These are phyloP conservation scores for Beauveria scarabaeidicola DNA, from an alignment of 2,329 filamentous ascomycete species.

Conservation along the genomic window DNA sequence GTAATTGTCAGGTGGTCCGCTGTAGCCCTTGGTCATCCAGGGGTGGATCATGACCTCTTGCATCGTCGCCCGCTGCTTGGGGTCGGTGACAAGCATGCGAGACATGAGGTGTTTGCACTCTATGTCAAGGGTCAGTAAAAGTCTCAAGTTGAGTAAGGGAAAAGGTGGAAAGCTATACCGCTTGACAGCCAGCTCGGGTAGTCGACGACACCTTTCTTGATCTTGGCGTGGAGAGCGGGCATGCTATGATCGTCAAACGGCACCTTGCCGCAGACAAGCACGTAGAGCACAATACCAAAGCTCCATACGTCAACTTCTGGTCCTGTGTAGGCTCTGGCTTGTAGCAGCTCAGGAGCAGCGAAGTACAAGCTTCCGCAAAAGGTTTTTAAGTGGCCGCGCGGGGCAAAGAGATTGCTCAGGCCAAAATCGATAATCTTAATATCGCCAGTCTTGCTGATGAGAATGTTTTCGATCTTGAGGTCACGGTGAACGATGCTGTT, in stretches of 20 bases:
- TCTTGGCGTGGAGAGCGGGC: slow-evolving; percentile 95
- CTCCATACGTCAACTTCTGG: slow-evolving; percentile 98
- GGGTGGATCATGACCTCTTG: slow-evolving; percentile 89
- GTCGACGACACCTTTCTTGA: slow-evolving; percentile 93
- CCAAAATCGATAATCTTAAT: slow-evolving; percentile 99
- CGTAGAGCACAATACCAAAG: slow-evolving; percentile 95
- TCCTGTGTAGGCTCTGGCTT: slow-evolving; percentile 88
- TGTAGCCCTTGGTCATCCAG: slow-evolving; percentile 93
- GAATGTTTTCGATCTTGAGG: slow-evolving; percentile 96
- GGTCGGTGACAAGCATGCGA: slow-evolving; percentile 92
- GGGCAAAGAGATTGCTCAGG: slow-evolving; percentile 90
- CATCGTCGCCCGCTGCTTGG: slow-evolving; percentile 75
- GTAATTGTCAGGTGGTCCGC: slow-evolving; percentile 78
- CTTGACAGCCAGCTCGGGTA: slow-evolving; percentile 89
- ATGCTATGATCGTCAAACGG: slow-evolving; percentile 99
- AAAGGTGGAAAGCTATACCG: slow-evolving; percentile 46
- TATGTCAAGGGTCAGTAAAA: slow-evolving; percentile 27
- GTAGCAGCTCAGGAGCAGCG: slow-evolving; percentile 86
- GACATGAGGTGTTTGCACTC: slow-evolving; percentile 92
- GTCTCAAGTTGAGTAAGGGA: background rate
- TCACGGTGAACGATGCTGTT: slow-evolving; percentile 98
- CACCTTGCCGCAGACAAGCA: slow-evolving; percentile 93
- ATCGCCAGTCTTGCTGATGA: slow-evolving; percentile 97
- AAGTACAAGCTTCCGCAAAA: slow-evolving; percentile 98
- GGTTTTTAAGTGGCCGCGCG: slow-evolving; percentile 77